Evolutionary conservation across 129 eudicot species (phyloP), one percentile per base, ranked within the genome.

Genomic region (Flaveria linearis): DNA sequence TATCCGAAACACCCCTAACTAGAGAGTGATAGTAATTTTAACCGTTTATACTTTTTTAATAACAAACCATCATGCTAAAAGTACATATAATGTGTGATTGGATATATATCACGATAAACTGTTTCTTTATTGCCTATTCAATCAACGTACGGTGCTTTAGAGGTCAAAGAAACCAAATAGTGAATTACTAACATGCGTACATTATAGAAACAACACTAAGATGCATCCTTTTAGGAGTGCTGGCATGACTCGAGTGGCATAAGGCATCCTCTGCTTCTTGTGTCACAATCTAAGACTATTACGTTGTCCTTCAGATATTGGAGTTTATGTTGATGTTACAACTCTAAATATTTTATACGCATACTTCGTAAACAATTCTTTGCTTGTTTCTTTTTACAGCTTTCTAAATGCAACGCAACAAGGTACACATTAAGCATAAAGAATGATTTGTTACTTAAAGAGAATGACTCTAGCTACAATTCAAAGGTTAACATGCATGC

Each of bases 171-270:
- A 18, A 14, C 39, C 67, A 26, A 26, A 61, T 61, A 13, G 67
- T 61, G 14, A 9, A 61, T 30, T 25, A 26, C 67, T 25, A 61
- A 26, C 36, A 25, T 60, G 28, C 36, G 67, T 61, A n/a, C 42
- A 61, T 61, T 61, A 26, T 15, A 61, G 67, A 25, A 61, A 60
- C 67, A 61, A 10, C 65, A 58, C 33, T 23, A 22, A 61, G 18
- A 57, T 57, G 64, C 64, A 61, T 25, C 67, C 67, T 26, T 61
- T 61, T 11, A 9, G 13, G 18, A 61, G n/a, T 23, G 41, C 66
- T 25, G 0, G 66, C 41, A 12, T 2, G 41, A 25, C 67, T 26
- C 67, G 28, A 26, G 67, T 60, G 42, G 41, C 67, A 61, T 26
- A 61, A 25, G 67, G 42, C 67, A 61, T 61, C 42, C 9, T 26